Base-by-base conservation (phyloP, 257 asterid genomes). In the Solanum ossicruentum region DNA sequence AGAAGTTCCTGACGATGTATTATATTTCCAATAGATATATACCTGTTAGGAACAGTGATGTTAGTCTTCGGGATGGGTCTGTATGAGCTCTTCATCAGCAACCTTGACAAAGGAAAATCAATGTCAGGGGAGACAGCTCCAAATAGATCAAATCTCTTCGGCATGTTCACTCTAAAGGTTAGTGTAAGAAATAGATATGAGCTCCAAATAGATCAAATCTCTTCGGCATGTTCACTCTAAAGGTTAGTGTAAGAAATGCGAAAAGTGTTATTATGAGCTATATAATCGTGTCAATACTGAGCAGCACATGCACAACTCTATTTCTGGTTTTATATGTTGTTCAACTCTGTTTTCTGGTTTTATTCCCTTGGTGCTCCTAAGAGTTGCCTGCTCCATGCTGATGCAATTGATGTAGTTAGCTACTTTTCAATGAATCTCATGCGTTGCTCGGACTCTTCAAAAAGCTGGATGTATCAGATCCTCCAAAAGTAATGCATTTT, bases 1-100 rank as follows among this genome's bases (percentile, higher is more conserved):
- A 63, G 57, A 56, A 43, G 57, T 82, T 80, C 43, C 61, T 72
- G 70, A 55, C 70, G 67, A 12, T 26, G 39, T 47, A 67, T 6
- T 81, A 18, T 81, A 69, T 61, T 54, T 12, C 56, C 18, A 54
- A 13, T 83, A 94, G 99, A 96, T 92, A 93, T 93, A 36, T 96
- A 96, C 86, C 92, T 96, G 51, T 86, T 96, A 56, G 99, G 99
- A 86, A 96, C 99, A 60, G 99, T 96, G 90, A 96, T 96, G 99
- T 52, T 96, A 91, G 98, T 96, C 12, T 96, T 96, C 39, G 99
- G 98, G 39, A 93, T 93, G 98, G 99, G 99, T 57, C 98, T 96
- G 3, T 96, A 96, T 83, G 99, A 96, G 93, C 97, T 96, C 58
- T 96, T 96, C 92, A 94, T 96, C 90, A 96, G 99, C 87, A 96